Evolutionary conservation across 2,329 filamentous ascomycete genomes (phyloP).

Genomic region (Cytospora piceae): DNA sequence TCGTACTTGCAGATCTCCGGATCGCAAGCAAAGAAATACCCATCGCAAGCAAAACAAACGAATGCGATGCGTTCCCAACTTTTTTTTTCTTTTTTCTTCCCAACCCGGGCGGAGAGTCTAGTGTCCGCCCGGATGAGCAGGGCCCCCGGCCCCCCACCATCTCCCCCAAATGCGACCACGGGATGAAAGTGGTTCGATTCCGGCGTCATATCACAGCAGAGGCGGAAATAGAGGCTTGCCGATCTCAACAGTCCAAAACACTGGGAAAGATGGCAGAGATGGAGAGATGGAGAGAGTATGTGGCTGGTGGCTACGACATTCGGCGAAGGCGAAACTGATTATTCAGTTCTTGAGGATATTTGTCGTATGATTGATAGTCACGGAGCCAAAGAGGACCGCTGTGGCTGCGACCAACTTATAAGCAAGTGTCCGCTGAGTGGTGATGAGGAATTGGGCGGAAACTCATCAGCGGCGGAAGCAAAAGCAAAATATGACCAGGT

Average conservation of each 20-base stretch:
- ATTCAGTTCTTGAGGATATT: not conserved
- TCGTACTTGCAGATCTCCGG: not conserved
- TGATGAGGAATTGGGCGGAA: not conserved
- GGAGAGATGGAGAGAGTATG: not conserved
- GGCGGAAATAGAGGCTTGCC: constrained; percentile 25
- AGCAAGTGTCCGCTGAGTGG: too few species aligned
- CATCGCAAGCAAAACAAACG: too few species aligned
- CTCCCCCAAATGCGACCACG: constrained; percentile 18
- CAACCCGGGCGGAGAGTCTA: not conserved
- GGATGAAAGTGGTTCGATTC: constrained; percentile 27
- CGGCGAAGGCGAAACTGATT: not conserved
- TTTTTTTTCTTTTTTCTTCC: not conserved
- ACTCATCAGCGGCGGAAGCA: not conserved
- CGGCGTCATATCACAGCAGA: constrained; percentile 23
- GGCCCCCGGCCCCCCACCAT: not conserved
- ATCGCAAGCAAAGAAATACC: not conserved
- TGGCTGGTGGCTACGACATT: constrained; percentile 10
- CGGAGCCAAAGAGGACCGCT: too few species aligned
- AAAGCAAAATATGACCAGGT: too few species aligned
- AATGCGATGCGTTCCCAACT: too few species aligned
- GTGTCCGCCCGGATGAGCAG: constrained; percentile 3
- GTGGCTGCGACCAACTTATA: too few species aligned
- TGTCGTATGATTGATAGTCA: constrained; percentile 22
- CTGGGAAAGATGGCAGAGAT: not conserved
- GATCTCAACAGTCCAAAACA: constrained; percentile 14